These are phyloP conservation scores for Aspergillus fumigatus DNA, from an alignment of 2,329 filamentous ascomycete genomes.

Conservation along the genomic window DNA sequence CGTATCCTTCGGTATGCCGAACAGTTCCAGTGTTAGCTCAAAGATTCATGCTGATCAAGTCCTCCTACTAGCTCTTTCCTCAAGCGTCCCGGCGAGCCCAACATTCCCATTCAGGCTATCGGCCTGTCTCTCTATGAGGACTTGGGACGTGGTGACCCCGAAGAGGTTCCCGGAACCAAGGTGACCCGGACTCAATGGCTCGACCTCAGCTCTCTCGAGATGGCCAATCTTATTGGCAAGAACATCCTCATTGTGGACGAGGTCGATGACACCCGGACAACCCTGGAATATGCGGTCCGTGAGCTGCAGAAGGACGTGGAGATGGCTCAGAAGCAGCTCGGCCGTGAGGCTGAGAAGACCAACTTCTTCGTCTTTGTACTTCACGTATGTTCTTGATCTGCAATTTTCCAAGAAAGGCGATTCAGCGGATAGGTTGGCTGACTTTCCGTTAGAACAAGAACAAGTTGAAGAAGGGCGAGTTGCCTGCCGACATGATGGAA, in stretches of 20 bases:
- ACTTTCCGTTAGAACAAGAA: slow-evolving; percentile 73
- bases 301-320: slow-evolving; percentile 95
- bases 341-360: slow-evolving; percentile 66
- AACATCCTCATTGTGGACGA: slow-evolving; percentile 90
- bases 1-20: slow-evolving; percentile 72
- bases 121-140: slow-evolving; percentile 95
- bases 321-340: slow-evolving; percentile 67
- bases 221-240: slow-evolving; percentile 86
- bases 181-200: slow-evolving; percentile 98
- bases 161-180: slow-evolving; percentile 83
- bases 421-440: slow-evolving; percentile 2
- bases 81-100: slow-evolving; percentile 77
- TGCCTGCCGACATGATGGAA: slow-evolving; percentile 73
- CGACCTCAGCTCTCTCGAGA: slow-evolving; percentile 78
- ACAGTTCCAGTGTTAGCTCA: background rate
- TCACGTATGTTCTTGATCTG: slow-evolving; percentile 59
- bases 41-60: slow-evolving; percentile 3
- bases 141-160: slow-evolving; percentile 58
- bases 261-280: slow-evolving; percentile 92
- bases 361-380: slow-evolving; percentile 93
- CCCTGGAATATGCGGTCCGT: slow-evolving; percentile 86
- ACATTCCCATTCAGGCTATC: slow-evolving; percentile 99
- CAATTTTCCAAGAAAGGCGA: background rate
- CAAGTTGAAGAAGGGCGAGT: slow-evolving; percentile 85
- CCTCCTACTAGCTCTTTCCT: slow-evolving; percentile 67